Conservation (phyloP, 139 green algal species). For the Dunaliella primolecta region DNA sequence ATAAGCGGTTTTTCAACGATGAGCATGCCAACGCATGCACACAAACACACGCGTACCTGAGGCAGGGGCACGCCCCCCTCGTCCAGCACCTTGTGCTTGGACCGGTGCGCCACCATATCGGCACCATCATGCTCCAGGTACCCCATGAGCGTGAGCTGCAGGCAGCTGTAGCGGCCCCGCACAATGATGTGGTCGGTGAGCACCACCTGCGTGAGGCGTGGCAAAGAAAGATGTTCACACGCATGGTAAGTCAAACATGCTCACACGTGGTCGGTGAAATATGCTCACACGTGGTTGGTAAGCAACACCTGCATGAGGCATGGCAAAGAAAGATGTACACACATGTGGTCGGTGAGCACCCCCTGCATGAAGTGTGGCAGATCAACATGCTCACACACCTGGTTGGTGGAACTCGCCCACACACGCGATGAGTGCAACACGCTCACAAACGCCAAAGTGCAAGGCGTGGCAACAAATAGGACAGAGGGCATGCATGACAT, state of each 20-base stretch:
- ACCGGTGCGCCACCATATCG: not conserved
- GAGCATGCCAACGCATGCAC: too few species aligned
- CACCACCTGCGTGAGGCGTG: slow-evolving; percentile 9
- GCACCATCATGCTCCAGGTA: slow-evolving; percentile 18
- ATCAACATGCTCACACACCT: not conserved
- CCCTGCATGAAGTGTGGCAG: too few species aligned
- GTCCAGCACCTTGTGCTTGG: not conserved
- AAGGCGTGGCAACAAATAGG: too few species aligned
- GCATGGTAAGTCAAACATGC: not conserved
- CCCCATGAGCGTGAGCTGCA: slow-evolving; percentile 10
- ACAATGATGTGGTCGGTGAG: slow-evolving; percentile 15
- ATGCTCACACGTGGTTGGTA: too few species aligned
- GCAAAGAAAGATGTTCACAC: not conserved
- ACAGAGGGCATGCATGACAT: too few species aligned
- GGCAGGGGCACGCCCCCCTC: not conserved
- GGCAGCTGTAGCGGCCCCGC: slow-evolving; percentile 12
- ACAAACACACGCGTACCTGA: too few species aligned
- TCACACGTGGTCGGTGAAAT: not conserved
- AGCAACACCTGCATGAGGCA: too few species aligned
- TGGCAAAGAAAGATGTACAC: too few species aligned
- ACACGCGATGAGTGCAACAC: too few species aligned
- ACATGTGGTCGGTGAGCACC: slow-evolving; percentile 13
- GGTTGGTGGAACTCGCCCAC: not conserved
- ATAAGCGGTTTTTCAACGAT: too few species aligned
- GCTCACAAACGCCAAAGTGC: too few species aligned